phyloP scores from a whole-genome alignment of 345 rosid genomes.

The Eucalyptus brandiana region DNA sequence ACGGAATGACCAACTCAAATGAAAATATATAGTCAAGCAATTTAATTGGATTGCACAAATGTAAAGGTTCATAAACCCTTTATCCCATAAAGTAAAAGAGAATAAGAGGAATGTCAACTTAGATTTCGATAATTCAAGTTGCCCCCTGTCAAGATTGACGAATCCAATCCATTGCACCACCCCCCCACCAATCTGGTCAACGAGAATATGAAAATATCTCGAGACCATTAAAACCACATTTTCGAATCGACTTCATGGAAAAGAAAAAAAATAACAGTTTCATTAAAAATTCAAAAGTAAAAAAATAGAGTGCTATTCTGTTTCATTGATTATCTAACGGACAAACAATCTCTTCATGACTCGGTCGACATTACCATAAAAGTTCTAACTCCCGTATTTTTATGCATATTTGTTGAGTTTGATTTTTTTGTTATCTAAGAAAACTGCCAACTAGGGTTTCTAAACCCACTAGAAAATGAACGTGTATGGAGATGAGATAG shows the following conservation, averaged over 20 bases:
- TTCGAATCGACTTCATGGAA: not conserved
- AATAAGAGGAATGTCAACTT: not conserved
- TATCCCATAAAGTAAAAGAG: not conserved
- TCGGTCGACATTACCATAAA: not conserved
- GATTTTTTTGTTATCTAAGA: not conserved
- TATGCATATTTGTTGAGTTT: not conserved
- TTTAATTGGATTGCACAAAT: not conserved
- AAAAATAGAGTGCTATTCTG: not conserved
- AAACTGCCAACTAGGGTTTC: fast-evolving
- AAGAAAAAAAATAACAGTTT: not conserved
- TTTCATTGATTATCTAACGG: not conserved
- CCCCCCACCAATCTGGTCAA: not conserved
- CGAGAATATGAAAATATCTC: not conserved
- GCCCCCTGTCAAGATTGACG: not conserved
- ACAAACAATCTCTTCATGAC: not conserved
- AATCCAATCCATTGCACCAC: not conserved
- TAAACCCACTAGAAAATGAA: not conserved
- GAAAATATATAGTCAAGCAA: not conserved
- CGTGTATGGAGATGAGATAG: not conserved
- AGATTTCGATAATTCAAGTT: not conserved
- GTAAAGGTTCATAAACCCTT: not conserved
- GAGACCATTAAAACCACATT: not conserved
- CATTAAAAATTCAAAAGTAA: not conserved
- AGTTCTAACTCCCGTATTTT: not conserved
- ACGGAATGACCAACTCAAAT: not conserved